phyloP scores from a whole-genome alignment of 805 yeast species.

The Hanseniaspora singularis region DNA sequence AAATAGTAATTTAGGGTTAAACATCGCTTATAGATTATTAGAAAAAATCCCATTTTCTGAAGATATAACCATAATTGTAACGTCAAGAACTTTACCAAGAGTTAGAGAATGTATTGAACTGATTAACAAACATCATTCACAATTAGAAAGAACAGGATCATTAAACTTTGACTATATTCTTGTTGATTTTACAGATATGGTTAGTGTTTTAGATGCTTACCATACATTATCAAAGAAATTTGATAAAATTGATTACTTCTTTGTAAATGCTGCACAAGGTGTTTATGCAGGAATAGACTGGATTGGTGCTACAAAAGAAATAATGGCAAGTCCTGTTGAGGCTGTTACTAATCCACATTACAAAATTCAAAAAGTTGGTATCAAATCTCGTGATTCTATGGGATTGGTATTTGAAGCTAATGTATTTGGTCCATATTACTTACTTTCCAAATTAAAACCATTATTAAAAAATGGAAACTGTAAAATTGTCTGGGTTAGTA shows the following conservation, averaged over 20 bases:
- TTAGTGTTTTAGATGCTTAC: constrained; percentile 63
- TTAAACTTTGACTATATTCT: constrained; percentile 79
- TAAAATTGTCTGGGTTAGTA: constrained; percentile 71
- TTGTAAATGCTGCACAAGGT: constrained; percentile 84
- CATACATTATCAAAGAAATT: constrained; percentile 58
- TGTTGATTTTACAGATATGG: constrained; percentile 85
- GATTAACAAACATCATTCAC: constrained; percentile 38
- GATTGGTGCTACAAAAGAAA: constrained; percentile 61
- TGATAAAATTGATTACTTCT: constrained; percentile 59
- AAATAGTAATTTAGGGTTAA: constrained; percentile 65
- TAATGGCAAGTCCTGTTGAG: constrained; percentile 51
- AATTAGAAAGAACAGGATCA: constrained; percentile 37
- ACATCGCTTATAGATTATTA: constrained; percentile 70
- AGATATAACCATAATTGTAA: constrained; percentile 67
- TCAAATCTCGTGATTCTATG: constrained; percentile 61
- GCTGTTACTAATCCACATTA: constrained; percentile 84
- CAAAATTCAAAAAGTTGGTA: constrained; percentile 71
- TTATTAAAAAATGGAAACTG: constrained; percentile 47
- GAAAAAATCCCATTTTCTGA: constrained; percentile 42
- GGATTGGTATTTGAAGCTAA: constrained; percentile 90
- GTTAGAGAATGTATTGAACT: constrained; percentile 60
- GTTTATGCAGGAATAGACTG: constrained; percentile 80
- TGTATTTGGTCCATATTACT: constrained; percentile 89
- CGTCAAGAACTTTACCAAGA: constrained; percentile 78
- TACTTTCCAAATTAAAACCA: constrained; percentile 53